Base-by-base conservation (phyloP, 2,329 filamentous ascomycete species). In the Penicillium olsonii region DNA sequence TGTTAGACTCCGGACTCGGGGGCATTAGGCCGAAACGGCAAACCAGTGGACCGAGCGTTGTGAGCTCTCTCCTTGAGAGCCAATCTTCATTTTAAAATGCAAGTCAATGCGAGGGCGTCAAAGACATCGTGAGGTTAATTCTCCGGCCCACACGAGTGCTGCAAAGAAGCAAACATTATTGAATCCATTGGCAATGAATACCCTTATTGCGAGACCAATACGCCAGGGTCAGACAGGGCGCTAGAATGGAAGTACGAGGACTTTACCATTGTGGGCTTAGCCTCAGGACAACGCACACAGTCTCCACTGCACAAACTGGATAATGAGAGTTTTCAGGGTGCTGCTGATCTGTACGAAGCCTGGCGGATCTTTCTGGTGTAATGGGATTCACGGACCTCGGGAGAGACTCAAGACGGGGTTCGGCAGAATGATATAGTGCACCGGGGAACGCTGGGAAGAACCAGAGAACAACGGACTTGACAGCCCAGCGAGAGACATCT, bases 31-130 rank as follows among this genome's bases (percentile, higher is more conserved):
- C 11, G 29, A 31, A 14, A 12, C n/a, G 12, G 29, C 29, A 31
- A 31, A 31, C 29, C 12, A 44, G 45, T 60, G 57, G 53, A 55
- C 53, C 57, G 56, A 58, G 57, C 55, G 51, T 52, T 50, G n/a
- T 56, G 56, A 59, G 42, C 40, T 39, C 48, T 55, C 57, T 52
- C 56, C 54, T 46, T 34, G 37, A 26, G 33, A 20, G 17, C 29
- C 24, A 34, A 56, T 56, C 42, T 6, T 53, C 43, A 59, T 58
- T 45, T 50, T n/a, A 37, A 42, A 35, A 43, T 45, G 35, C 48
- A 43, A 54, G 50, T 60, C 57, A 53, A 60, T 47, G 57, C 46
- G 53, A 60, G 56, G 56, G 56, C 42, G 49, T 49, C n/a, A 15
- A 35, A 35, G 33, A 35, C 33, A 35, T 59, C 56, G 52, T 61